phyloP scores from a whole-genome alignment of 371 early-diverging fungal species.

The Capillidium heterosporum region DNA sequence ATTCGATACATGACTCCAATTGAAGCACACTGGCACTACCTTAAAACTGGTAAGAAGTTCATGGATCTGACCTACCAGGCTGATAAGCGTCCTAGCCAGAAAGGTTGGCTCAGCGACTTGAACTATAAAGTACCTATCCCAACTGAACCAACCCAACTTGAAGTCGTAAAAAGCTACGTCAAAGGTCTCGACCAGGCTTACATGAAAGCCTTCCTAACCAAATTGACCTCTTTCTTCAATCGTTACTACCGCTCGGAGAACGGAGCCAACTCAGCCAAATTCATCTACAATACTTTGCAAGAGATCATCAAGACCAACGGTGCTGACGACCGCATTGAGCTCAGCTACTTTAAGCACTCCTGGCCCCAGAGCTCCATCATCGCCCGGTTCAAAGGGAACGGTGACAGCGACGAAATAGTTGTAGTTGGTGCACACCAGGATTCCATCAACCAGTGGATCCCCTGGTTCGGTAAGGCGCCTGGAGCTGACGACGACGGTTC shows the following conservation, averaged over 20 bases:
- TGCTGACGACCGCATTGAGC: slow-evolving; percentile 30
- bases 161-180: neutral
- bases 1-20: neutral
- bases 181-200: neutral
- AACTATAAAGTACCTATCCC: neutral
- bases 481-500: slow-evolving; percentile 82
- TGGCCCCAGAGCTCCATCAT: slow-evolving; percentile 42
- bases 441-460: slow-evolving; percentile 70
- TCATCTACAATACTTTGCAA: slow-evolving; percentile 42
- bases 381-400: slow-evolving; percentile 44
- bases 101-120: neutral
- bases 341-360: slow-evolving; percentile 49
- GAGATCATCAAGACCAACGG: slow-evolving; percentile 22
- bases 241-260: slow-evolving; percentile 71
- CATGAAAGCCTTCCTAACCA: slow-evolving; percentile 41
- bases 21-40: neutral
- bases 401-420: slow-evolving; percentile 39
- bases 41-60: neutral
- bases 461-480: slow-evolving; percentile 58
- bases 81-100: neutral
- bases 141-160: neutral
- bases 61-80: neutral
- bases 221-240: slow-evolving; percentile 64
- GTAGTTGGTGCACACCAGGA: slow-evolving; percentile 86
- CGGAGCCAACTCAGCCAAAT: slow-evolving; percentile 51